Evolutionary conservation across 495 filamentous ascomycete genomes (phyloP).

Genomic region (Glonium stellatum): DNA sequence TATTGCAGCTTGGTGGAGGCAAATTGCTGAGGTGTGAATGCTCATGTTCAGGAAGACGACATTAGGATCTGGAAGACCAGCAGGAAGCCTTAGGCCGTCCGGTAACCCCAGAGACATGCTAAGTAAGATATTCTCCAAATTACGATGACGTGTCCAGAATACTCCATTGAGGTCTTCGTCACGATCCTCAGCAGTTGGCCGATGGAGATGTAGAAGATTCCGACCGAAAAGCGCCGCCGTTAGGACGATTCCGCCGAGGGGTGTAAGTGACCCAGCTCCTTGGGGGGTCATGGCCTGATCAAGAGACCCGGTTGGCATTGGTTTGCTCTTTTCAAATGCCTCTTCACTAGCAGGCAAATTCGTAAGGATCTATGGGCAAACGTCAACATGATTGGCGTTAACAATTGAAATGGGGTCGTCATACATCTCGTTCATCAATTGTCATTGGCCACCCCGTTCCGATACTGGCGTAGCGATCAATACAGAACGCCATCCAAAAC

Average conservation of each 20-base stretch:
- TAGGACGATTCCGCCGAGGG: constrained; percentile 75
- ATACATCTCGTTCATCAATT: constrained; percentile 82
- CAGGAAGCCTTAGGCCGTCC: constrained; percentile 71
- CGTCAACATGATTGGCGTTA: background rate
- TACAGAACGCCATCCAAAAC: constrained; percentile 89
- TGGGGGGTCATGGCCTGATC: constrained; percentile 63
- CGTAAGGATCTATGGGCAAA: constrained; percentile 57
- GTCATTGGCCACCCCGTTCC: constrained; percentile 97
- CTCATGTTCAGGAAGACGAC: constrained; percentile 94
- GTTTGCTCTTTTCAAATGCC: constrained; percentile 73
- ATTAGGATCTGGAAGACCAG: constrained; percentile 70
- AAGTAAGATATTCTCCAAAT: constrained; percentile 82
- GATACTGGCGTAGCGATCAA: constrained; percentile 90
- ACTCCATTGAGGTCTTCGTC: constrained; percentile 87
- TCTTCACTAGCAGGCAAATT: constrained; percentile 81
- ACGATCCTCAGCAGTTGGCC: constrained; percentile 71
- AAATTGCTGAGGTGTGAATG: constrained; percentile 94
- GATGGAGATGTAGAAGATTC: constrained; percentile 91
- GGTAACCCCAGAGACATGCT: constrained; percentile 81
- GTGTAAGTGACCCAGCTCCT: constrained; percentile 62
- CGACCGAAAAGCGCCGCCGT: constrained; percentile 86
- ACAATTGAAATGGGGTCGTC: constrained; percentile 20
- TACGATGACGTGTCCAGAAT: constrained; percentile 91
- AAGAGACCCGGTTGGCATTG: constrained; percentile 61
- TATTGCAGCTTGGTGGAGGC: constrained; percentile 94